A percentile compares a stretch with the other conserved stretches of the same genome.
Conservation (phyloP, 495 filamentous ascomycete genomes). For the Podospora pseudoanserina region DNA sequence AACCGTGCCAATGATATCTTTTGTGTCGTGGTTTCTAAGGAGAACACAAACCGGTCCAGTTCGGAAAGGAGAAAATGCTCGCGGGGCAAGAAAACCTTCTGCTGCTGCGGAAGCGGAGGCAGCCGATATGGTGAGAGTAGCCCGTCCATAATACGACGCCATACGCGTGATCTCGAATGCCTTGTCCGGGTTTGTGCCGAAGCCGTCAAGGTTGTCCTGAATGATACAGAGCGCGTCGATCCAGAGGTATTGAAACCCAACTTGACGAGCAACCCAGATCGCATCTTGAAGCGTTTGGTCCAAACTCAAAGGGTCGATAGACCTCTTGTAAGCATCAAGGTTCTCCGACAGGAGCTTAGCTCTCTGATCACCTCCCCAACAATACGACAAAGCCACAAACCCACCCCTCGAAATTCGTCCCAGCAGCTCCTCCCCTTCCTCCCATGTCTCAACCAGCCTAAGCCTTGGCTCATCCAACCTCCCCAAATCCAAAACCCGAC, state of each 20-base stretch:
- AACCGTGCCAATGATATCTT: background rate
- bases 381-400: slow-evolving; percentile 20
- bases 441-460: background rate
- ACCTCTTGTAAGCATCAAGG: background rate
- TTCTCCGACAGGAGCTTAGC: slow-evolving; percentile 10
- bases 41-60: background rate
- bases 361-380: slow-evolving; percentile 20
- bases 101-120: background rate
- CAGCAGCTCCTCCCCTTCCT: background rate
- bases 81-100: slow-evolving; percentile 8
- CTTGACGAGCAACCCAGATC: slow-evolving; percentile 17
- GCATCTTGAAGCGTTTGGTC: slow-evolving; percentile 25
- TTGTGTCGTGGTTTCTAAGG: background rate
- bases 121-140: slow-evolving; percentile 9
- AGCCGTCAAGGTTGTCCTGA: slow-evolving; percentile 13
- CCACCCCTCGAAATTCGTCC: background rate
- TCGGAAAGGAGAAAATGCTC: background rate
- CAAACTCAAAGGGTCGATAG: background rate
- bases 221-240: slow-evolving; percentile 30
- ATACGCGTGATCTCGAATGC: slow-evolving; percentile 12
- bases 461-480: background rate
- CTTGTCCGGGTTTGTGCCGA: slow-evolving; percentile 6
- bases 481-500: background rate
- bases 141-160: slow-evolving; percentile 16
- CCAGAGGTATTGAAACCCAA: slow-evolving; percentile 29